These are phyloP conservation scores for Suillus weaverae DNA, from an alignment of 768 basidiomycete genomes.

Conservation along the genomic window DNA sequence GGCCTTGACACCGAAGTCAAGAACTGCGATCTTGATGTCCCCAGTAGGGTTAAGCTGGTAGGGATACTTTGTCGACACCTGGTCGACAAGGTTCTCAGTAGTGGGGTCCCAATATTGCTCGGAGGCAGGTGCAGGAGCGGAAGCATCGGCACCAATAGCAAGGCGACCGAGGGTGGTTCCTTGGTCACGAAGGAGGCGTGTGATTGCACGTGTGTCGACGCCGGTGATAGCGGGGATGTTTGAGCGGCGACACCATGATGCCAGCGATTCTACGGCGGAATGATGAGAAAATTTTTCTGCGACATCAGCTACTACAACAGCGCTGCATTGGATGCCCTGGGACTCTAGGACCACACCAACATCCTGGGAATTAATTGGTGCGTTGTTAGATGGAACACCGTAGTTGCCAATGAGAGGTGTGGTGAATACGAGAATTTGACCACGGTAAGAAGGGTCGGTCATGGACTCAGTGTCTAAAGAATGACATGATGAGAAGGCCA, in stretches of 20 bases:
- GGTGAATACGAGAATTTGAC: constrained; percentile 98
- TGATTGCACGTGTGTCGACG: constrained; percentile 97
- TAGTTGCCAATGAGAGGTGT: constrained; percentile 99
- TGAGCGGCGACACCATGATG: constrained; percentile 90
- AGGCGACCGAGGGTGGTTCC: constrained; percentile 95
- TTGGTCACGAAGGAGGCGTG: constrained; percentile 89
- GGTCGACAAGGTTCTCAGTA: constrained; percentile 88
- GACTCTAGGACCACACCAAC: constrained; percentile 92
- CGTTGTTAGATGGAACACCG: constrained; percentile 83
- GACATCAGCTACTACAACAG: constrained; percentile 90
- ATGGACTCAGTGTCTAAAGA: constrained; percentile 94
- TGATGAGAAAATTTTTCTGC: constrained; percentile 96
- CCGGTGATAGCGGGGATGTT: constrained; percentile 93
- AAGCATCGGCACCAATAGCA: constrained; percentile 74
- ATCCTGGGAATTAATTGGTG: constrained; percentile 69
- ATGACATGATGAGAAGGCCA: constrained; percentile 15
- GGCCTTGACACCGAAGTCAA: constrained; percentile 97
- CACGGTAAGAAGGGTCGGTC: constrained; percentile 98
- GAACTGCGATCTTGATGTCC: constrained; percentile 88
- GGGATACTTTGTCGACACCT: constrained; percentile 82
- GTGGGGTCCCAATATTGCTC: constrained; percentile 94
- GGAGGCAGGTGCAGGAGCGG: constrained; percentile 54
- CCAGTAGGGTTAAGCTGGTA: constrained; percentile 87
- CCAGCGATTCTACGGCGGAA: constrained; percentile 87
- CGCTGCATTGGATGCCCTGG: constrained; percentile 85